Conservation (phyloP, 2,329 filamentous ascomycete genomes). For the Thyridium curvatum region DNA sequence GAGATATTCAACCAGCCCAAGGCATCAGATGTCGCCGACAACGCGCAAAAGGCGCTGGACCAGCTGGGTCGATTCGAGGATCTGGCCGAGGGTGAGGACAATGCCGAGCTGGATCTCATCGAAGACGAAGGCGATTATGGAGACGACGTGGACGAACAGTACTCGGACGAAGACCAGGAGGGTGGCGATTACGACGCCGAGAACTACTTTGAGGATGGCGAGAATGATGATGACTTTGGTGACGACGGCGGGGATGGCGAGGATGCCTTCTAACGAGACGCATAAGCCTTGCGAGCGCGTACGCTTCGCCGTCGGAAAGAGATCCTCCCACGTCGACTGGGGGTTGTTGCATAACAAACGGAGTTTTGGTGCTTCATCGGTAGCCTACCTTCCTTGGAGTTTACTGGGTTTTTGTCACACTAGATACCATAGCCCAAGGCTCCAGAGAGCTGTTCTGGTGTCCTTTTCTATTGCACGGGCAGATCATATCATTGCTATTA, state of each 20-base stretch:
- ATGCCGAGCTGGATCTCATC: conserved; percentile 36
- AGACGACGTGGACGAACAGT: conserved; percentile 32
- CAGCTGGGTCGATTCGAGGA: conserved; percentile 37
- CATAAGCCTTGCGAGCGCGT: no score
- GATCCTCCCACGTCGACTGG: no score
- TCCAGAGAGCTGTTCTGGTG: no score
- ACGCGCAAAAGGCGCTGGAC: conserved; percentile 31
- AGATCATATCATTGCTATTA: no score
- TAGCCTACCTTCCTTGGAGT: no score
- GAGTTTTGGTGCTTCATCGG: no score
- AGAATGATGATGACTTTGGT: conserved; percentile 46
- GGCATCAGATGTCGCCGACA: conserved; percentile 14
- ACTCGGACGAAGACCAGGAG: conserved; percentile 50
- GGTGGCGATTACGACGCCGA: conserved; percentile 57
- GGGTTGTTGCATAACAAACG: no score
- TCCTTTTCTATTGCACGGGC: no score
- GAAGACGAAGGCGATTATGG: conserved; percentile 42
- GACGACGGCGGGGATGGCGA: conserved; percentile 37
- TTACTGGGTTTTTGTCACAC: no score
- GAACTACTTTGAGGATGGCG: conserved; percentile 53
- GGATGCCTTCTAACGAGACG: conserved; percentile 10
- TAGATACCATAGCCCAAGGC: no score
- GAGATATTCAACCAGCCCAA: conserved; percentile 40
- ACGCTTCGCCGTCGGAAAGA: no score
- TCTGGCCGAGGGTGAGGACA: conserved; percentile 41